Evolutionary conservation across 2,329 filamentous ascomycete genomes (phyloP), one percentile per base, ranked within the genome.

Genomic region (Helminthosporium solani): DNA sequence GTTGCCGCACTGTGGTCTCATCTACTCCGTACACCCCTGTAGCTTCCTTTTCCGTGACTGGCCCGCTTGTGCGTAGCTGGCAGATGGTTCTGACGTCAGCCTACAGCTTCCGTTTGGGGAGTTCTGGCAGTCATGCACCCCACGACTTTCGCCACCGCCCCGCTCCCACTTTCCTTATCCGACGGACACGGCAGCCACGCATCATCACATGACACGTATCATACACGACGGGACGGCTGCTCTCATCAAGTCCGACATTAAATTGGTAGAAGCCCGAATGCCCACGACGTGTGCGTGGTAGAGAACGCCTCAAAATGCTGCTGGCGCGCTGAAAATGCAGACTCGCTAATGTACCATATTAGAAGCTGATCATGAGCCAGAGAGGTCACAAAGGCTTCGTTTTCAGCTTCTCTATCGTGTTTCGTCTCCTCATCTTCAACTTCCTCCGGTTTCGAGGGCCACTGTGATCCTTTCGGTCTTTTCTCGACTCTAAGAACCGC

Each of bases 391-490:
- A 20, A 36, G 7, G 34, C 16, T 16, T 38, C 20, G 6, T 28
- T 44, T 41, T 53, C 35, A 37, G 42, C 40, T 46, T 45, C 7
- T 47, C 48, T 27, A 28, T 44, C n/a, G 46, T 46, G 28, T 30
- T 58, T 16, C 58, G 52, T 40, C 53, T 56, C 39, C 49, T 57
- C 52, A 50, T 55, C 42, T 46, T 51, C 34, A 63, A 44, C 23
- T 45, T 49, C 39, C 53, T 63, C 54, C 59, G 58, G 28, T 50
- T 60, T 53, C 59, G 59, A 30, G 54, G 49, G 23, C 43, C 18
- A 16, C 42, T 9, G 18, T 50, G 43, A 41, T 33, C 47, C 41
- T 37, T 50, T 40, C 41, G 57, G 18, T 40, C 57, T 33, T 41
- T 49, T 39, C 16, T 49, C 33, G 28, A 53, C 49, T 47, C 50